Evolutionary conservation across 2,329 filamentous ascomycete species (phyloP), one percentile per base, ranked within the genome.

Genomic region (Fusarium longipes): DNA sequence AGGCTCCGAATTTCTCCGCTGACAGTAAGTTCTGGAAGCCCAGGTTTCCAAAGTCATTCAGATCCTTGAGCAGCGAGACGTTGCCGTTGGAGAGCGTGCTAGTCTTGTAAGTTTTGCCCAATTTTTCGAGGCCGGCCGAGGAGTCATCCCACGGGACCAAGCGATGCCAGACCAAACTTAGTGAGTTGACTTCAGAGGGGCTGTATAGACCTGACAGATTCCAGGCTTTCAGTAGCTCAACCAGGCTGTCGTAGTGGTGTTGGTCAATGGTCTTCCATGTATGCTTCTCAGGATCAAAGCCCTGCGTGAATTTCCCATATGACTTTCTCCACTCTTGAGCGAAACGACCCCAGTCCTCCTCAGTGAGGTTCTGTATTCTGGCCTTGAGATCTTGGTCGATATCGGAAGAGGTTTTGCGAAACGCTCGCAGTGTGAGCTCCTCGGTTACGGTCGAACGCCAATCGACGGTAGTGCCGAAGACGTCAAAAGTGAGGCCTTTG

Each of bases 401-500:
- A 36, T 80, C 79, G 30, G 89, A 81, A 3, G 81, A 80, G 15
- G 74, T 73, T 70, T 86, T 85, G 57, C 80, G 77, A 27, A 78
- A 74, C 15, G 87, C 84, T 36, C 83, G 82, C 12, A 81, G 74
- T 24, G 79, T 75, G 45, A 96, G 84, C 53, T 87, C 86, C 10
- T 83, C 79, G 15, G 83, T 86, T 20, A 96, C 87, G 3, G 88
- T 87, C 36, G 82, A 82, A 57, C 91, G 89, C 91, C 92, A 95
- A 81, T 95, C 85, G 43, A 96, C 92, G 65, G 90, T 87, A 2
- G 93, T 96, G 68, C 91, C 91, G 77, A 94, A 93, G 71, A 93
- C 86, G 78, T 93, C 91, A 73, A 93, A 93, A 53, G 89, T 83
- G 32, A 93, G 81, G 9, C 86, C 90, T 68, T 87, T 87, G 65